phyloP scores from a whole-genome alignment of 257 asterid species.

The Nicotiana tomentosiformis region DNA sequence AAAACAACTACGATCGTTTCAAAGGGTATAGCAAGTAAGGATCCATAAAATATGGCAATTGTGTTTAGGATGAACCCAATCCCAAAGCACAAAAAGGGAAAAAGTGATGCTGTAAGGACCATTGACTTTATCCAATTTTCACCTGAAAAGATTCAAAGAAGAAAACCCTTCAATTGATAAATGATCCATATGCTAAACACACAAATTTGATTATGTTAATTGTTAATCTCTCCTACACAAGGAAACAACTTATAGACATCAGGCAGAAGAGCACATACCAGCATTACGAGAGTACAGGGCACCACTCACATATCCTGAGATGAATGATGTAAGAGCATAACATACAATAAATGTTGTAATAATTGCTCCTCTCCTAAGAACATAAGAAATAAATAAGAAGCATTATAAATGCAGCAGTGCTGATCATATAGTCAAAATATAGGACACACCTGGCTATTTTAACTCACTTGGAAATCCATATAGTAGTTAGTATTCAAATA shows the following conservation, averaged over 20 bases:
- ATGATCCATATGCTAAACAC: background rate
- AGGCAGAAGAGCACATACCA: conserved; percentile 40
- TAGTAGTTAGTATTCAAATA: background rate
- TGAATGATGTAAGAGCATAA: conserved; percentile 77
- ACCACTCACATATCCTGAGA: conserved; percentile 79
- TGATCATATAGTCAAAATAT: background rate
- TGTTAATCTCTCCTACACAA: background rate
- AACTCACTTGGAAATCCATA: background rate
- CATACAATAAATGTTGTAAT: conserved; percentile 64
- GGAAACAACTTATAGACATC: background rate
- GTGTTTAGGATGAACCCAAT: conserved; percentile 61
- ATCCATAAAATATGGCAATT: conserved; percentile 70
- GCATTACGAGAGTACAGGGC: conserved; percentile 73
- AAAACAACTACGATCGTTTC: conserved; percentile 69
- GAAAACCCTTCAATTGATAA: background rate
- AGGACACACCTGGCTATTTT: background rate
- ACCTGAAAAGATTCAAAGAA: conserved; percentile 34
- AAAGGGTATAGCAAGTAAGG: conserved; percentile 71
- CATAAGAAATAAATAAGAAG: background rate
- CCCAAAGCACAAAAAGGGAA: conserved; percentile 72
- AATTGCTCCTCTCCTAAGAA: conserved; percentile 79
- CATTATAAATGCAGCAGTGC: background rate
- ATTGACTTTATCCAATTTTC: conserved; percentile 70
- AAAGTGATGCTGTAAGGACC: conserved; percentile 83
- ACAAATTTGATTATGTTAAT: background rate